Percentiles rank a stretch among this genome's conserved stretches.
These are phyloP conservation scores for Amaranthus cruentus DNA, from an alignment of 148 eudicot species.

Conservation along the genomic window DNA sequence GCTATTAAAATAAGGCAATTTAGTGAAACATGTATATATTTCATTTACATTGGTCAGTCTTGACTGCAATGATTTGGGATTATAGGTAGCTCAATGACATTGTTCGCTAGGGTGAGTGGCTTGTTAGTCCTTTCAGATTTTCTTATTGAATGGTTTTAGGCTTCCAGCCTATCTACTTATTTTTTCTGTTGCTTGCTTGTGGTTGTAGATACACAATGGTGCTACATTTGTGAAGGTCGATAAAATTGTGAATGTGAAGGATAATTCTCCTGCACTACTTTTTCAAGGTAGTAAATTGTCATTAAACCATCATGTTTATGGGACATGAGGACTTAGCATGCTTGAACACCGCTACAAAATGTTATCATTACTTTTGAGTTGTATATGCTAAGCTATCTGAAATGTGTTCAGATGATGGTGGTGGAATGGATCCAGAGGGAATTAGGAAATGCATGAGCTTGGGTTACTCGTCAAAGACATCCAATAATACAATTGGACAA, in stretches of 20 bases:
- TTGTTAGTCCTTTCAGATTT: background rate
- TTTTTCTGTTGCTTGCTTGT: constrained; percentile 22
- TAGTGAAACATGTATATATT: background rate
- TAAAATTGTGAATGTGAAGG: constrained; percentile 58
- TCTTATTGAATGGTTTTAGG: background rate
- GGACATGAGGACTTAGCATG: background rate
- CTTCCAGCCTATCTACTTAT: constrained; percentile 6
- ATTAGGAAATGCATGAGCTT: constrained; percentile 96
- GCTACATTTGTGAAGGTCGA: constrained; percentile 93
- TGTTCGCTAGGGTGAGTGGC: background rate
- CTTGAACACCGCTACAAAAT: background rate
- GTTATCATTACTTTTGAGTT: background rate
- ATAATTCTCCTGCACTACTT: constrained; percentile 84
- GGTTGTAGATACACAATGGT: constrained; percentile 65
- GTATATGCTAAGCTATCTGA: constrained; percentile 11
- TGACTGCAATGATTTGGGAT: background rate
- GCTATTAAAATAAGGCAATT: too few relatives aligned
- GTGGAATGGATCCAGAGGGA: constrained; percentile 93
- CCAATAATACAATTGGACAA: constrained; percentile 87
- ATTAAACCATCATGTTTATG: constrained; percentile 5
- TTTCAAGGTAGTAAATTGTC: constrained; percentile 53
- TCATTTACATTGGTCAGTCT: background rate
- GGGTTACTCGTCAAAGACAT: constrained; percentile 89
- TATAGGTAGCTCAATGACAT: background rate
- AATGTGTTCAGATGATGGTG: constrained; percentile 73